Base-by-base conservation (phyloP, 306 rosid genomes). In the Acacia confusa region DNA sequence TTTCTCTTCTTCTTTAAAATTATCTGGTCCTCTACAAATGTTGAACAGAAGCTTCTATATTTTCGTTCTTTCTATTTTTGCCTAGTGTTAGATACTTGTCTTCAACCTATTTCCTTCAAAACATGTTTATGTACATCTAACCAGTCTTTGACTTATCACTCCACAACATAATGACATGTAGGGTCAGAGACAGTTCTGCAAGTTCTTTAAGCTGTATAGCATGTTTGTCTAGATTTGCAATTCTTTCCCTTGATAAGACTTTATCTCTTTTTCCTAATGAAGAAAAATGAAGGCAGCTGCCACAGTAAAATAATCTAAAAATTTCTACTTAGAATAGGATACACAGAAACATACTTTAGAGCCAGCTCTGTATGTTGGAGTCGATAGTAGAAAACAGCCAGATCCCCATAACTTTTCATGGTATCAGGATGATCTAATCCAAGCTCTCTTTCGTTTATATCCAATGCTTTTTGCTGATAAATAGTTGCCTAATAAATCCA, bases 351-450 rank as follows among this genome's bases (percentile, higher is more conserved):
- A 60, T 93, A 95, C 99, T 95, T 95, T 87, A 95, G 85, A 45
- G 99, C 99, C 85, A 95, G 84, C 72, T 95, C 99, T 66, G 99
- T 95, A 80, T 95, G 99, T 85, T 95, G 99, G 82, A 95, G 99
- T 53, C 99, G 91, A 85, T 95, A 95, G 85, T 95, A 95, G 88
- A 95, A 95, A 84, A 95, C 99, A 74, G 99, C 99, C 22, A 95
- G 92, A 85, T 95, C 99, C 78, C 99, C 99, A 60, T 95, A 95
- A 84, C 99, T 95, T 88, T 95, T 95, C 98, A 95, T 95, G 24
- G 99, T 95, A 80, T 95, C 99, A 81, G 99, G 99, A 91, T 95
- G 99, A 89, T 95, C 99, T 82, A 95, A 92, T 86, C 99, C 98
- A 57, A 95, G 98, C 87, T 95, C 99, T 86, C 99, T 93, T 84